Percentiles rank a stretch among this genome's conserved stretches.
Conservation (phyloP, 192 early-diverging fungal genomes). For the Powellomyces hirtus region DNA sequence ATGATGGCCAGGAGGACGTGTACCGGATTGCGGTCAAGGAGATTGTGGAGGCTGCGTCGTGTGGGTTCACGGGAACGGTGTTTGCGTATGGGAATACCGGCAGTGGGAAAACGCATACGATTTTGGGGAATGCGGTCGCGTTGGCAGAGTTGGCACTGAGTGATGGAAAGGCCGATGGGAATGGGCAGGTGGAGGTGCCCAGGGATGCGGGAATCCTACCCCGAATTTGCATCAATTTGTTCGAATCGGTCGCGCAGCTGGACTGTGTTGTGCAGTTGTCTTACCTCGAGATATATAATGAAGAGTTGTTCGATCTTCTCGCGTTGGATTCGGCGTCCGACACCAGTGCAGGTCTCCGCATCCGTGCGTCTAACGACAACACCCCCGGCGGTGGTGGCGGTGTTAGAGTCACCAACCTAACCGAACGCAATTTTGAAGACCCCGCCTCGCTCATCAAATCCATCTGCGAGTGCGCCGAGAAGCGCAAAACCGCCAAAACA, state of each 20-base stretch:
- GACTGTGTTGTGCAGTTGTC: neutral
- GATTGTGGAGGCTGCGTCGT: neutral
- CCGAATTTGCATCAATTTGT: neutral
- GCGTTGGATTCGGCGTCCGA: neutral
- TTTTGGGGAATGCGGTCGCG: neutral
- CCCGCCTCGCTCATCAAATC: neutral
- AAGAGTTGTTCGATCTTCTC: neutral
- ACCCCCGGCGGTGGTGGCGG: too few species aligned
- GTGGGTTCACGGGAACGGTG: neutral
- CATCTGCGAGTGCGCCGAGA: neutral
- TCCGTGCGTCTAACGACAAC: too few species aligned
- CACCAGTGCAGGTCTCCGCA: too few species aligned
- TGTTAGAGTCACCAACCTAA: neutral
- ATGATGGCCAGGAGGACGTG: neutral
- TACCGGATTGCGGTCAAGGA: neutral
- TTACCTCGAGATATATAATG: neutral
- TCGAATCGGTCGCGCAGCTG: neutral
- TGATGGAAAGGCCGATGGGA: too few species aligned
- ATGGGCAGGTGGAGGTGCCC: neutral
- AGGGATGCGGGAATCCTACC: neutral
- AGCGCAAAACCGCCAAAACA: neutral
- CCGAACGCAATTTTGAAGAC: neutral
- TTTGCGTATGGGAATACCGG: neutral
- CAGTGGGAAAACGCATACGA: neutral
- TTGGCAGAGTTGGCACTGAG: neutral